A percentile compares a stretch with the other conserved stretches of the same genome.
These are phyloP conservation scores for Gilbertella persicaria DNA, from an alignment of 371 early-diverging fungal genomes.

Conservation along the genomic window DNA sequence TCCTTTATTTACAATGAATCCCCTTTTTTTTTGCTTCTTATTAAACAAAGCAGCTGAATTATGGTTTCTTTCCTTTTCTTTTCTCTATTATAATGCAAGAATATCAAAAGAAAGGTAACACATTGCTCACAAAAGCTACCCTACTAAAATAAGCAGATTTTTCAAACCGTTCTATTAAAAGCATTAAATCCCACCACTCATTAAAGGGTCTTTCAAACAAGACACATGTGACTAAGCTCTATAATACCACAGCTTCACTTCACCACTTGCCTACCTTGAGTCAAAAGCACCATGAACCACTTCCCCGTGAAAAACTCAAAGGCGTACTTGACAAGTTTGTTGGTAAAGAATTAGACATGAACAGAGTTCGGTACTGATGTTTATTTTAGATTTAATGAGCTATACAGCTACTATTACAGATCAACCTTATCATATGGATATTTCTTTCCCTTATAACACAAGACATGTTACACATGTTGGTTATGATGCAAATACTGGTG, in stretches of 20 bases:
- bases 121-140: background rate
- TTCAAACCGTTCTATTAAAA: conserved; percentile 5
- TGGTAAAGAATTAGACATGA: conserved; percentile 2
- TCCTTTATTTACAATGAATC: too few species aligned
- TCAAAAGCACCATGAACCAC: conserved; percentile 9
- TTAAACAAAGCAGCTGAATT: too few species aligned
- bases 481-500: conserved; percentile 29
- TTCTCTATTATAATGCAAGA: conserved; percentile 9
- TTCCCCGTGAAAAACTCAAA: conserved; percentile 19
- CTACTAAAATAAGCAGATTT: conserved; percentile 6
- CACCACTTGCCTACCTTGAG: background rate
- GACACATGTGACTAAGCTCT: conserved; percentile 18
- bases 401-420: conserved; percentile 1
- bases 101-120: conserved; percentile 7
- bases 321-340: conserved; percentile 28
- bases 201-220: conserved; percentile 13
- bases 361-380: background rate
- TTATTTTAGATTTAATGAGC: conserved; percentile 13
- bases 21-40: background rate
- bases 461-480: conserved; percentile 33
- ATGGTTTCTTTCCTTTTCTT: background rate
- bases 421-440: conserved; percentile 17
- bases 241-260: conserved; percentile 12
- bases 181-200: conserved; percentile 7
- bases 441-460: conserved; percentile 31